Percentiles rank a stretch among this genome's conserved stretches.
phyloP scores from a whole-genome alignment of 352 stramenopile genomes.

The Lagenidium giganteum region DNA sequence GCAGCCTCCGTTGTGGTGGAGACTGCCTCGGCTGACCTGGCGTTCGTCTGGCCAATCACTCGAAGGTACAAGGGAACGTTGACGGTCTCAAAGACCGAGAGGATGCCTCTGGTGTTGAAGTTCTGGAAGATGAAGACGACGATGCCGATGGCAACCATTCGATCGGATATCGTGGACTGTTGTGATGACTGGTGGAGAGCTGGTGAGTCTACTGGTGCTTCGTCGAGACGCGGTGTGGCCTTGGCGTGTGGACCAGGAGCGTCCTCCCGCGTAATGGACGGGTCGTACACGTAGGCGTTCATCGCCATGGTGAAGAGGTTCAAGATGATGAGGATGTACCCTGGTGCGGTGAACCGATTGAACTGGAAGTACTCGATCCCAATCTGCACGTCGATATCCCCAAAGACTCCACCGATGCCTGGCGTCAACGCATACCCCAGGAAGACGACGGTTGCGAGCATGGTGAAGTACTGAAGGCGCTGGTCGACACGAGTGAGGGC shows the following conservation, averaged over 20 bases:
- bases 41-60: constrained; percentile 27
- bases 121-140: constrained; percentile 66
- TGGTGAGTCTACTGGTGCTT: too few species aligned
- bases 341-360: constrained; percentile 52
- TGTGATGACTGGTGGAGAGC: background rate
- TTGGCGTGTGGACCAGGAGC: constrained; percentile 12
- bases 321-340: constrained; percentile 40
- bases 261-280: constrained; percentile 34
- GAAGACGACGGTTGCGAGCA: constrained; percentile 68
- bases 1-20: constrained; percentile 26
- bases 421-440: constrained; percentile 67
- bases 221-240: too few species aligned
- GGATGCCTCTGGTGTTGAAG: constrained; percentile 49
- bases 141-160: constrained; percentile 29
- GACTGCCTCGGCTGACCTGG: constrained; percentile 16
- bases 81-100: constrained; percentile 71
- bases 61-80: constrained; percentile 55
- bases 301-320: constrained; percentile 41
- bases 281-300: constrained; percentile 45
- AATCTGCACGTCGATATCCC: constrained; percentile 29
- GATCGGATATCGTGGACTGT: constrained; percentile 21
- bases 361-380: constrained; percentile 36
- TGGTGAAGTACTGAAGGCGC: constrained; percentile 52
- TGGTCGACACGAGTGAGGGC: constrained; percentile 55
- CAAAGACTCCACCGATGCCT: constrained; percentile 46